phyloP scores from a whole-genome alignment of 2,329 filamentous ascomycete species.

The Alternaria sp. region DNA sequence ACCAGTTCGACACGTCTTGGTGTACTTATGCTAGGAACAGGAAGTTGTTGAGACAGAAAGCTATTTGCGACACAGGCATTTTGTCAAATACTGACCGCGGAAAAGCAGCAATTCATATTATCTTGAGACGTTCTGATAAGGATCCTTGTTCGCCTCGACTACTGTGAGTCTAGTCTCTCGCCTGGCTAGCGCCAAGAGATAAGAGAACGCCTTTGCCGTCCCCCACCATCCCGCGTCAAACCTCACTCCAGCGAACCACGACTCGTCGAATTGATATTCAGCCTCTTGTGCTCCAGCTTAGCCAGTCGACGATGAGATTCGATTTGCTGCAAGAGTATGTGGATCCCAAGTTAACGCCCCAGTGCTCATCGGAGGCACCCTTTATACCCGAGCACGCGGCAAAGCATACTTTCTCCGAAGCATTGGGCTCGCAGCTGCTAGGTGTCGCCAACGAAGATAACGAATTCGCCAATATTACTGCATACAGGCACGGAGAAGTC shows the following conservation, averaged over 20 bases:
- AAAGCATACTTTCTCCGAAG: slow-evolving; percentile 29
- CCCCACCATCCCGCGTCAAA: slow-evolving; percentile 44
- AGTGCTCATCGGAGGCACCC: slow-evolving; percentile 28
- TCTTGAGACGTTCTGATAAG: slow-evolving; percentile 43
- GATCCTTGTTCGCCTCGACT: slow-evolving; percentile 28
- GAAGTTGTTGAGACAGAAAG: slow-evolving; percentile 1
- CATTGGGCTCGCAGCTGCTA: slow-evolving; percentile 17
- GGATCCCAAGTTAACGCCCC: slow-evolving; percentile 23
- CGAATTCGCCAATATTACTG: slow-evolving; percentile 29
- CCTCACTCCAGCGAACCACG: slow-evolving; percentile 26
- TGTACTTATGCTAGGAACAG: slow-evolving; percentile 9
- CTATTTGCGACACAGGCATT: slow-evolving; percentile 30
- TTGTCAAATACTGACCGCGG: slow-evolving; percentile 42
- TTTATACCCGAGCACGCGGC: slow-evolving; percentile 15
- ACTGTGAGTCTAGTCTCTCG: slow-evolving; percentile 30
- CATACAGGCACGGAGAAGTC: slow-evolving; percentile 30
- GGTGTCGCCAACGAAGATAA: slow-evolving; percentile 38
- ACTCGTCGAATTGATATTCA: slow-evolving; percentile 27
- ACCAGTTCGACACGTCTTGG: slow-evolving; percentile 10
- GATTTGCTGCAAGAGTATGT: slow-evolving; percentile 18
- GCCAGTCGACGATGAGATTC: slow-evolving; percentile 14
- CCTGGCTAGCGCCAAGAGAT: slow-evolving; percentile 45
- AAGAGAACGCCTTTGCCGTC: slow-evolving; percentile 45
- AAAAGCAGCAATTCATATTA: slow-evolving; percentile 41
- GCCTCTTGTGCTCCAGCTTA: slow-evolving; percentile 16